A percentile compares a stretch with the other conserved stretches of the same genome.
Evolutionary conservation across 169 alveolate species (phyloP).

Genomic region (Cryptosporidium bovis): DNA sequence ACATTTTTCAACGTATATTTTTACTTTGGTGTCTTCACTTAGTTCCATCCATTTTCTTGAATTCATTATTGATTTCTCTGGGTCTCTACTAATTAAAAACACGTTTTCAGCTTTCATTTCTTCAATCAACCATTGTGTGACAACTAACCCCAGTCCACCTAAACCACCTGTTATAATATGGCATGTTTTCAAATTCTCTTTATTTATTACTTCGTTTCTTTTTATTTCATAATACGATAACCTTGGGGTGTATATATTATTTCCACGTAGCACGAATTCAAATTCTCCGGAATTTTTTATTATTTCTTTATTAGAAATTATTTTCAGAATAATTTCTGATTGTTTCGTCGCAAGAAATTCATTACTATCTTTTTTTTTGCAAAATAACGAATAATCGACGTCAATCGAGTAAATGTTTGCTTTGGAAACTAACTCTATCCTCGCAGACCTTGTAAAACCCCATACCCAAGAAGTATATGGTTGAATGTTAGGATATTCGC

Average conservation of each 20-base stretch:
- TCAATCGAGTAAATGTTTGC: conserved; percentile 22
- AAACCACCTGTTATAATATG: conserved; percentile 80
- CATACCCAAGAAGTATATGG: conserved; percentile 53
- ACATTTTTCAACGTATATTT: conserved; percentile 30
- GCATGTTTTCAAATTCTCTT: conserved; percentile 10
- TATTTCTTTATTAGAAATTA: not conserved
- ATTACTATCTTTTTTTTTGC: too few species aligned
- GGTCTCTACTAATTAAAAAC: conserved; percentile 62
- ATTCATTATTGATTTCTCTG: conserved; percentile 8
- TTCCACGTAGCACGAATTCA: conserved; percentile 17
- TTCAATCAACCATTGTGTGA: conserved; percentile 80
- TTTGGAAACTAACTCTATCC: conserved; percentile 22
- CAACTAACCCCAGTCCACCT: conserved; percentile 79
- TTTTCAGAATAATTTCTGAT: not conserved
- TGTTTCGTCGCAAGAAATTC: not conserved
- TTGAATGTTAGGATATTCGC: not conserved
- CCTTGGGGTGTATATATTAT: conserved; percentile 44
- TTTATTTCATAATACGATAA: conserved; percentile 4
- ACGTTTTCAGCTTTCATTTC: conserved; percentile 75
- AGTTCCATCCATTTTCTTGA: conserved; percentile 40
- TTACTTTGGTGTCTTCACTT: conserved; percentile 3
- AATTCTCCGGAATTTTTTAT: not conserved
- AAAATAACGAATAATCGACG: conserved; percentile 8
- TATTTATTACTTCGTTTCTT: not conserved
- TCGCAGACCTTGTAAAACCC: conserved; percentile 66